A percentile compares a stretch with the other conserved stretches of the same genome.
Evolutionary conservation across 2,329 filamentous ascomycete genomes (phyloP).

Genomic region (Pyricularia grisea): DNA sequence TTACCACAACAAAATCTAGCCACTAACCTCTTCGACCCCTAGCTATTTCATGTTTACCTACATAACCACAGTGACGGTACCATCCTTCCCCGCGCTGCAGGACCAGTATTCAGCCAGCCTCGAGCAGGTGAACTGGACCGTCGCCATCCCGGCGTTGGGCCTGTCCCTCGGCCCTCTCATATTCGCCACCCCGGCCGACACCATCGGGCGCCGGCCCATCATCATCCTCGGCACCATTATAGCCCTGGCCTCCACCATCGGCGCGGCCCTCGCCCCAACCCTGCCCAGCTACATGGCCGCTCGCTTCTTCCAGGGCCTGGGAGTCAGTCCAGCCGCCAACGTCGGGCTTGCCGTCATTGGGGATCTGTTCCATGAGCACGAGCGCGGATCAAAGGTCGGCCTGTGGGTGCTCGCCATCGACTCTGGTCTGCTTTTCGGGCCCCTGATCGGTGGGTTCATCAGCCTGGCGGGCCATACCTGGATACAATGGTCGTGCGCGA

Average conservation of each 20-base stretch:
- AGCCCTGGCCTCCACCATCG: slow-evolving; percentile 21
- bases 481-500: slow-evolving; percentile 46
- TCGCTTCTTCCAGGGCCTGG: slow-evolving; percentile 48
- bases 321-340: slow-evolving; percentile 41
- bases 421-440: slow-evolving; percentile 31
- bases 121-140: slow-evolving; percentile 10
- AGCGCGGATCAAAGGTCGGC: slow-evolving; percentile 44
- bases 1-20: slow-evolving; percentile 15
- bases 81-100: slow-evolving; percentile 40
- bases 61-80: slow-evolving; percentile 45
- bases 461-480: slow-evolving; percentile 35
- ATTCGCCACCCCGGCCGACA: slow-evolving; percentile 12
- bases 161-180: slow-evolving; percentile 34
- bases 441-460: slow-evolving; percentile 41
- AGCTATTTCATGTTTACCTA: slow-evolving; percentile 50
- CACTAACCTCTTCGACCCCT: slow-evolving; percentile 27
- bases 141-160: slow-evolving; percentile 40
- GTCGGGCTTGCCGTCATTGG: slow-evolving; percentile 45
- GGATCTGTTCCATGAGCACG: slow-evolving; percentile 47
- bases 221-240: slow-evolving; percentile 31
- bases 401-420: slow-evolving; percentile 49
- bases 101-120: slow-evolving; percentile 31
- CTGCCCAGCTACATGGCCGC: slow-evolving; percentile 47
- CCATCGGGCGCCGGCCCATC: slow-evolving; percentile 39
- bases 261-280: slow-evolving; percentile 21